phyloP scores from a whole-genome alignment of 2,329 filamentous ascomycete species.

The Alternaria sp. region DNA sequence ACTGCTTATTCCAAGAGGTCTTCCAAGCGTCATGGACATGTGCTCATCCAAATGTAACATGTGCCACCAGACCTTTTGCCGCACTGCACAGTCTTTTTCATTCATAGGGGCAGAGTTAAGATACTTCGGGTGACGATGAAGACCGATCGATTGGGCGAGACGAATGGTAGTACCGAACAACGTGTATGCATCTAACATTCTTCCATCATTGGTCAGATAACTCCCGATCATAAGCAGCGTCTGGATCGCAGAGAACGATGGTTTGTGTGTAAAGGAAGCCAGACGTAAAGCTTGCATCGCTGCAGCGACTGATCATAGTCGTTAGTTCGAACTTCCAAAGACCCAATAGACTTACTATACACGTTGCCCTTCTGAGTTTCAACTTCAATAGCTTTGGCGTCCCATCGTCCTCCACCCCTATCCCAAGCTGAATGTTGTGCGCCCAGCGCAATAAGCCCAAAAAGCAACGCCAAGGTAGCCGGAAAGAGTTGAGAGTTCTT shows the following conservation, averaged over 20 bases:
- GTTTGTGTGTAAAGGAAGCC: slow-evolving; percentile 59
- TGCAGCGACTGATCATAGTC: slow-evolving; percentile 54
- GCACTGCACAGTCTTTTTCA: slow-evolving; percentile 53
- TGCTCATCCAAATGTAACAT: slow-evolving; percentile 63
- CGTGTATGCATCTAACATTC: slow-evolving; percentile 61
- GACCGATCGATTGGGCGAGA: slow-evolving; percentile 59
- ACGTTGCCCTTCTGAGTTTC: slow-evolving; percentile 54
- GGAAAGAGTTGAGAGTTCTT: slow-evolving; percentile 57
- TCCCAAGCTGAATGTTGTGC: slow-evolving; percentile 58
- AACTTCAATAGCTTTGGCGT: slow-evolving; percentile 47
- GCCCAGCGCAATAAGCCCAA: slow-evolving; percentile 58
- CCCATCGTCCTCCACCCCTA: slow-evolving; percentile 52
- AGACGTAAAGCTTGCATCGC: slow-evolving; percentile 61
- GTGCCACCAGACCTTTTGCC: slow-evolving; percentile 62
- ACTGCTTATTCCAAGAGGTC: slow-evolving; percentile 60
- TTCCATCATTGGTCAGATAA: slow-evolving; percentile 60
- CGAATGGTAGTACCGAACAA: slow-evolving; percentile 60
- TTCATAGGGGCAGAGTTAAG: slow-evolving; percentile 55
- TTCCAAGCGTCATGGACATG: slow-evolving; percentile 60
- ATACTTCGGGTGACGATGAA: slow-evolving; percentile 59
- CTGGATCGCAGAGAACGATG: slow-evolving; percentile 58
- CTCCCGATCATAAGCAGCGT: slow-evolving; percentile 59
- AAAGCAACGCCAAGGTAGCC: slow-evolving; percentile 60
- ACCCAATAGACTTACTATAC: slow-evolving; percentile 52
- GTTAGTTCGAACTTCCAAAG: slow-evolving; percentile 1